A percentile compares a stretch with the other conserved stretches of the same genome.
Conservation (phyloP, 352 stramenopile genomes). For the Globisporangium yorkense region DNA sequence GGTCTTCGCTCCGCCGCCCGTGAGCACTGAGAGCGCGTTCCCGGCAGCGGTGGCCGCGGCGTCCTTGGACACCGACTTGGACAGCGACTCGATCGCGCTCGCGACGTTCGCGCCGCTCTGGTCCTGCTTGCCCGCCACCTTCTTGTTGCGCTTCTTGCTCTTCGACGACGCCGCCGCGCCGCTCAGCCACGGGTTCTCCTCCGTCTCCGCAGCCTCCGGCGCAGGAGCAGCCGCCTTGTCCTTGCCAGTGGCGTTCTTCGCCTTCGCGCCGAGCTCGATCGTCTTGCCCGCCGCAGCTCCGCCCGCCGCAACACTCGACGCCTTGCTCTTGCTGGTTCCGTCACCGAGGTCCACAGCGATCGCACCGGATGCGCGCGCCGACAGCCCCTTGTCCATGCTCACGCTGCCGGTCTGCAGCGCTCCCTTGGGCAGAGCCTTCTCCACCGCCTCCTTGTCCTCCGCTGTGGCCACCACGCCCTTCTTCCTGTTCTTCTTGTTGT, state of each 20-base stretch:
- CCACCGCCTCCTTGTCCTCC: slow-evolving; percentile 45
- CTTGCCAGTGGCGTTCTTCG: slow-evolving; percentile 3
- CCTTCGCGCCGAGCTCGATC: slow-evolving; percentile 31
- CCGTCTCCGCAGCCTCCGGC: slow-evolving; percentile 10
- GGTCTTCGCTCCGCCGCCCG: slow-evolving; percentile 39
- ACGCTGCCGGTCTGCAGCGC: slow-evolving; percentile 54
- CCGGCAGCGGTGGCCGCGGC: slow-evolving; percentile 12
- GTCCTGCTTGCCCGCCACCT: slow-evolving; percentile 34
- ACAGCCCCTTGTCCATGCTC: slow-evolving; percentile 69
- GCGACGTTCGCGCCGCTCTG: slow-evolving; percentile 33
- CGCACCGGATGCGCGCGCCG: slow-evolving; percentile 46
- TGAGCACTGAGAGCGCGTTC: slow-evolving; percentile 14
- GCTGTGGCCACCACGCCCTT: slow-evolving; percentile 42
- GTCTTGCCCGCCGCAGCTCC: slow-evolving; percentile 14
- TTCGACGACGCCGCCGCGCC: slow-evolving; percentile 30
- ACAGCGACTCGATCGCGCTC: slow-evolving; percentile 54
- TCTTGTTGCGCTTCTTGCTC: slow-evolving; percentile 61
- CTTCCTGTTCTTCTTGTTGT: slow-evolving; percentile 29
- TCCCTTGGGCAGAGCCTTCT: slow-evolving; percentile 41
- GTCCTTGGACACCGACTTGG: slow-evolving; percentile 35
- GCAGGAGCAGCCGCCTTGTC: slow-evolving; percentile 18
- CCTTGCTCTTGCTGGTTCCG: slow-evolving; percentile 8
- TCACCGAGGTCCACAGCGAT: slow-evolving; percentile 77
- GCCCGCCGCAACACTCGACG: slow-evolving; percentile 19
- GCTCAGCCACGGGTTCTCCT: slow-evolving; percentile 72